Evolutionary conservation across 352 stramenopile genomes (phyloP).

Genomic region (Pythium phragmitis): DNA sequence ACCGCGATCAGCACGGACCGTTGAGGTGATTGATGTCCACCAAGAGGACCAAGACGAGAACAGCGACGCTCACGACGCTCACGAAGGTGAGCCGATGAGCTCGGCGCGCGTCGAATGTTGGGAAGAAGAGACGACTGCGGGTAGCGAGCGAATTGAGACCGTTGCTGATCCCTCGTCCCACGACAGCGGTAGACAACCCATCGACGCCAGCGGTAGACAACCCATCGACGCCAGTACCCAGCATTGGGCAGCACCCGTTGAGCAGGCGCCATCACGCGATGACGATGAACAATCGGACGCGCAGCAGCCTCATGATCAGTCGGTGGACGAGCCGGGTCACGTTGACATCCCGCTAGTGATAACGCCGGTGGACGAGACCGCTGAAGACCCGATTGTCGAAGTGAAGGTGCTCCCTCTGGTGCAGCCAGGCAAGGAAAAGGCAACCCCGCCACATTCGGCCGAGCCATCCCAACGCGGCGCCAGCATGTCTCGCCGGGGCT

Average conservation of each 20-base stretch:
- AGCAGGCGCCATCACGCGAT: neutral
- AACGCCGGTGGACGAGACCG: neutral
- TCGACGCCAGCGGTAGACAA: neutral
- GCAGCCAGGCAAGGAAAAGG: neutral
- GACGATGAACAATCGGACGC: neutral
- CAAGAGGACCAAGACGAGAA: constrained; percentile 9
- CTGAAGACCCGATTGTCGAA: constrained; percentile 6
- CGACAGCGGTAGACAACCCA: neutral
- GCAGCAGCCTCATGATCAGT: neutral
- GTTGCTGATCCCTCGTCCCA: neutral
- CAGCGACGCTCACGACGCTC: neutral
- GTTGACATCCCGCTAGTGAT: neutral
- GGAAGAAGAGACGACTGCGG: constrained; percentile 1
- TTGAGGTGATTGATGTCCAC: constrained; percentile 12
- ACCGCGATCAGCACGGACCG: neutral
- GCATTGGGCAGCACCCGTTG: neutral
- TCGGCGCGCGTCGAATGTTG: constrained; percentile 20
- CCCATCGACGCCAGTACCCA: neutral
- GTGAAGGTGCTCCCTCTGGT: neutral
- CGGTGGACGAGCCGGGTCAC: neutral
- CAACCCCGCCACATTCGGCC: neutral
- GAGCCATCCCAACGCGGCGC: neutral
- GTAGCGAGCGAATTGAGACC: neutral
- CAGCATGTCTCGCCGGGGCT: neutral
- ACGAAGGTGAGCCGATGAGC: neutral